Percentiles rank a stretch among this genome's conserved stretches.
Evolutionary conservation across 1,139 yeast species (phyloP).

Genomic region (Taphrina deformans): DNA sequence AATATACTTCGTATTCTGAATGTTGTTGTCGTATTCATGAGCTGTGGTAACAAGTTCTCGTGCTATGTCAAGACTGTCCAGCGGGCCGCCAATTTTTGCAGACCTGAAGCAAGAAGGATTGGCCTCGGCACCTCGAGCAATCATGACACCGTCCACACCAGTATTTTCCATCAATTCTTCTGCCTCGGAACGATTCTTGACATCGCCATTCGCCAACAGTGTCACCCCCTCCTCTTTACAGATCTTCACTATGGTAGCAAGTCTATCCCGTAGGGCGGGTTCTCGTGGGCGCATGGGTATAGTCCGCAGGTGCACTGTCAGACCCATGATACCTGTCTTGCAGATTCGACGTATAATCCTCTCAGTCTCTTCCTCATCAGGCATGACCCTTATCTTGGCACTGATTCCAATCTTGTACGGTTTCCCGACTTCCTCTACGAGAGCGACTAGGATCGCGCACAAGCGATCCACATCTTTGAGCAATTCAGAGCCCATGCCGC

Average conservation of each 20-base stretch:
- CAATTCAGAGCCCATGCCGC: constrained; percentile 97
- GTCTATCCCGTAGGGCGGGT: constrained; percentile 63
- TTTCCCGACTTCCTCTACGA: constrained; percentile 77
- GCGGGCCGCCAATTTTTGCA: constrained; percentile 29
- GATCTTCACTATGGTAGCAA: constrained; percentile 61
- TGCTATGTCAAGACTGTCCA: constrained; percentile 49
- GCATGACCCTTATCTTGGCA: constrained; percentile 80
- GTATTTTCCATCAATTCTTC: constrained; percentile 54
- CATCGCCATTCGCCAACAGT: constrained; percentile 78
- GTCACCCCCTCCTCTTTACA: constrained; percentile 67
- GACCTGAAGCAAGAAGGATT: constrained; percentile 73
- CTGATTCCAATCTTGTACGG: constrained; percentile 79
- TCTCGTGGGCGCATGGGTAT: constrained; percentile 88
- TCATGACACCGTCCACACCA: constrained; percentile 79
- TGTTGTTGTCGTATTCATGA: constrained; percentile 57
- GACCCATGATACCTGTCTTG: constrained; percentile 74
- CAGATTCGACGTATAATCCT: constrained; percentile 63
- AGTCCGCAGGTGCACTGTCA: constrained; percentile 90
- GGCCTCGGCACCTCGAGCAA: constrained; percentile 84
- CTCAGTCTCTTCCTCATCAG: constrained; percentile 61
- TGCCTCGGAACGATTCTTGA: constrained; percentile 59
- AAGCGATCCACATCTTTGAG: constrained; percentile 76
- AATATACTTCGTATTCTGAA: constrained; percentile 77
- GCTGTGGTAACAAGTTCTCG: constrained; percentile 62
- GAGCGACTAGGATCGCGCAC: constrained; percentile 61